Conservation (phyloP, 2,329 filamentous ascomycete species). For the Xenosphaeropsis pyriputrescens region DNA sequence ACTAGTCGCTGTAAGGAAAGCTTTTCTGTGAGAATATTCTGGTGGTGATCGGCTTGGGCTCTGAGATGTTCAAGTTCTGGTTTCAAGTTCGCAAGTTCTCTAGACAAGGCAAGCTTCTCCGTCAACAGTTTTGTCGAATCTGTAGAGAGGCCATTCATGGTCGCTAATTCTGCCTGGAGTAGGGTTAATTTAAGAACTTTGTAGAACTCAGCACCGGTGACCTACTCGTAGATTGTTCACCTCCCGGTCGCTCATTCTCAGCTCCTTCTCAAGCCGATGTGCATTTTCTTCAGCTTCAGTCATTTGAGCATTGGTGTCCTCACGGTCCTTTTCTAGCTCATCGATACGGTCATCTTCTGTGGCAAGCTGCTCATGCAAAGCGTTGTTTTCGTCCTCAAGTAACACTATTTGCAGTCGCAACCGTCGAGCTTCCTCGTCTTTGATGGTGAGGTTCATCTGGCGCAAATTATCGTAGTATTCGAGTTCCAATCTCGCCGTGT, state of each 20-base stretch:
- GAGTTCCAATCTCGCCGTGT: constrained; percentile 37
- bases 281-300: constrained; percentile 26
- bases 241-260: constrained; percentile 35
- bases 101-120: constrained; percentile 46
- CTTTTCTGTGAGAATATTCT: constrained; percentile 63
- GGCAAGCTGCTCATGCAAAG: constrained; percentile 47
- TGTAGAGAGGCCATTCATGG: constrained; percentile 49
- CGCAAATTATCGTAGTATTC: constrained; percentile 52
- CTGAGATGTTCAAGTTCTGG: constrained; percentile 48
- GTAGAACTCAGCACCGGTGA: no score
- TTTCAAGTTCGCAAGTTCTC: constrained; percentile 41
- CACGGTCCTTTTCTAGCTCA: constrained; percentile 31
- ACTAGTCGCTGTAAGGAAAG: constrained; percentile 66
- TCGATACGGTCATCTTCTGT: constrained; percentile 45
- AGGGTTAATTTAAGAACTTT: no score
- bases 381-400: constrained; percentile 61
- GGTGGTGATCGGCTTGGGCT: constrained; percentile 42
- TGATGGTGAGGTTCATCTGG: constrained; percentile 51
- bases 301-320: constrained; percentile 31
- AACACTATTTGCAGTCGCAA: constrained; percentile 54
- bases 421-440: constrained; percentile 61
- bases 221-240: constrained; percentile 37
- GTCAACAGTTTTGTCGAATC: constrained; percentile 57
- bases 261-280: constrained; percentile 18
- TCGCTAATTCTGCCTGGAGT: constrained; percentile 52